Conservation (phyloP, 2,329 filamentous ascomycete species). For the Neurospora sp. region DNA sequence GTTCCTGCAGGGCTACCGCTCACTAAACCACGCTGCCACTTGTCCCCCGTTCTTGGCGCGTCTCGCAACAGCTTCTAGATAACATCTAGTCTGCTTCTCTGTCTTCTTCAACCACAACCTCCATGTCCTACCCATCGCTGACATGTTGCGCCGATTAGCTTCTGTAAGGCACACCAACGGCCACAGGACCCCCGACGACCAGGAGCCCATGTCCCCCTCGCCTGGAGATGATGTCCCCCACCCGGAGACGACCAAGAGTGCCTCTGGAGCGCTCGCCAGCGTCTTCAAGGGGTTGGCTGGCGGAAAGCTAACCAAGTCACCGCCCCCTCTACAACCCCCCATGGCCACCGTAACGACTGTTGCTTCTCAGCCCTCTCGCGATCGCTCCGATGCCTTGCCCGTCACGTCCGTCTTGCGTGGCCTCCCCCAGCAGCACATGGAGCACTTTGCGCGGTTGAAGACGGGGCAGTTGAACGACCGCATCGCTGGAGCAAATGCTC, state of each 20-base stretch:
- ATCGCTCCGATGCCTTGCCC: conserved; percentile 33
- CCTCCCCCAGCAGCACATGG: conserved; percentile 41
- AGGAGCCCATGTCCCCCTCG: conserved; percentile 50
- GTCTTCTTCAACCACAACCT: not conserved
- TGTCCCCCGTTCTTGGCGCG: conserved; percentile 7
- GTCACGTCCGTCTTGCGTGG: conserved; percentile 27
- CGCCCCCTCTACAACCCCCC: conserved; percentile 32
- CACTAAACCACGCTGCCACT: conserved; percentile 6
- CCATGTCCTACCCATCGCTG: conserved; percentile 20
- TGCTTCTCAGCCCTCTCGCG: conserved; percentile 27
- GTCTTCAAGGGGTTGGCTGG: conserved; percentile 54
- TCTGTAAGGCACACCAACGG: conserved; percentile 23
- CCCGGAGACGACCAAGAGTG: conserved; percentile 37
- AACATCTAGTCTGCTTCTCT: not conserved
- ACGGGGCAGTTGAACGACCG: conserved; percentile 42
- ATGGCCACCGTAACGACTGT: conserved; percentile 21
- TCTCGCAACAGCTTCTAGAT: not conserved
- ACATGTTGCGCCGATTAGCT: conserved; percentile 35
- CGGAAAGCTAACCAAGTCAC: conserved; percentile 43
- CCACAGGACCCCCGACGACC: conserved; percentile 30
- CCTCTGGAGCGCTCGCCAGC: conserved; percentile 45
- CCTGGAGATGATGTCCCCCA: conserved; percentile 45
- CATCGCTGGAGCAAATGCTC: conserved; percentile 45
- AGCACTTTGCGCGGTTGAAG: conserved; percentile 44
- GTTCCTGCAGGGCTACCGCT: conserved; percentile 11